Evolutionary conservation across 2,329 filamentous ascomycete species (phyloP).

Genomic region (Xylaria digitata): DNA sequence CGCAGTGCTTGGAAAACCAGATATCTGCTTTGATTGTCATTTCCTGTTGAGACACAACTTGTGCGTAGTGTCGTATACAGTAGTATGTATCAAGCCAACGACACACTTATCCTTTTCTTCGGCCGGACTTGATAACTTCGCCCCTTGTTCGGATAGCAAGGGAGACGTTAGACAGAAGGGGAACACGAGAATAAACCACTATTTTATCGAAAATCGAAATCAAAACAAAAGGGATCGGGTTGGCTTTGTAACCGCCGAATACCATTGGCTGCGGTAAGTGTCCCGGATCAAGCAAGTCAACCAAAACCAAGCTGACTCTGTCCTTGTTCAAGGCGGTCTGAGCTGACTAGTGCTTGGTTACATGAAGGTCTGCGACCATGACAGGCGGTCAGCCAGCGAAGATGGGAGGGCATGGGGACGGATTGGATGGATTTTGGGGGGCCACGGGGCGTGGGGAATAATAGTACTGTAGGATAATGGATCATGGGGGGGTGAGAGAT

Average conservation of each 20-base stretch:
- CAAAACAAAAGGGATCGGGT: conserved; percentile 24
- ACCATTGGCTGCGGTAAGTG: conserved; percentile 35
- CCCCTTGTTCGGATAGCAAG: conserved; percentile 16
- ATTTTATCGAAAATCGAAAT: background rate
- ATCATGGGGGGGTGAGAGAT: conserved; percentile 32
- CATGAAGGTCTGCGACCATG: conserved; percentile 43
- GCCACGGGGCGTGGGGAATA: conserved; percentile 39
- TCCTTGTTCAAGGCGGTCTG: conserved; percentile 48
- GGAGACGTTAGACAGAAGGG: conserved; percentile 12
- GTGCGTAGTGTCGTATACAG: conserved; percentile 3
- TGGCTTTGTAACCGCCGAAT: conserved; percentile 33
- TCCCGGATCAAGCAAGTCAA: conserved; percentile 38
- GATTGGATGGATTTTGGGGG: conserved; percentile 39
- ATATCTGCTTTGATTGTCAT: conserved; percentile 11
- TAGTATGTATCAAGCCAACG: conserved; percentile 12
- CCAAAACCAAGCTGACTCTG: conserved; percentile 47
- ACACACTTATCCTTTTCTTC: conserved; percentile 4
- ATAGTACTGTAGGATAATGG: conserved; percentile 17
- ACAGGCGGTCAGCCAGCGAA: conserved; percentile 48
- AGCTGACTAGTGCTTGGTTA: conserved; percentile 49
- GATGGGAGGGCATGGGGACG: conserved; percentile 36
- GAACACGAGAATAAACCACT: conserved; percentile 23
- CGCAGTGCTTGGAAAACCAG: conserved; percentile 10
- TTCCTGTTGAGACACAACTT: background rate
- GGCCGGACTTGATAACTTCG: conserved; percentile 12